Evolutionary conservation across 202 grass and related monocot genomes (phyloP), one percentile per base, ranked within the genome.

Genomic region (Zoysia matrella): DNA sequence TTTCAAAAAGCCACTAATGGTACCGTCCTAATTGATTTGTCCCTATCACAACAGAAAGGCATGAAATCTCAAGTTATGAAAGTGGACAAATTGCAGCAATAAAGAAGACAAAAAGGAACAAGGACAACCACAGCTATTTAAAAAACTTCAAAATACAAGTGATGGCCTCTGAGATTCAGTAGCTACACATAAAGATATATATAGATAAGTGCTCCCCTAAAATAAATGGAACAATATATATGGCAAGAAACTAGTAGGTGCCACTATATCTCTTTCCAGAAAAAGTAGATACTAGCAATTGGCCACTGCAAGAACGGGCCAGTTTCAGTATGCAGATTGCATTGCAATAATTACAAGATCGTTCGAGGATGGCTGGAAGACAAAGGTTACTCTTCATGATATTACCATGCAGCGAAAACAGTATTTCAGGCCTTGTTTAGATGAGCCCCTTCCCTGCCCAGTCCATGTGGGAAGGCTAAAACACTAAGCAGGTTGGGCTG

Each of bases 161-260:
- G 30, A 36, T 36, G 30, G 30, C 30, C 30, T 36, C 30, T 36
- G 30, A 36, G 30, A 36, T 36, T 36, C 30, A 36, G 30, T 36
- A 36, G 30, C 30, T 36, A 36, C 30, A 36, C 30, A 36, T 36
- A 36, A 36, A 36, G 30, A 36, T 36, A 36, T 36, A 36, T 36
- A 36, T 36, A 36, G 30, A 36, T 36, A 36, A 36, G 30, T 36
- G 30, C 30, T 36, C 30, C 30, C 30, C 30, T 36, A 36, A 36
- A 36, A 36, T 18, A 51, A 77, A 73, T 73, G 76, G 47, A 74
- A 62, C 66, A 77, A 64, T 70, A 80, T 70, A 54, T 72, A 69
- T 39, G 54, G 36, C 45, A 63, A 62, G 5, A 60, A 72, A 87
- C 47, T 71, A 82, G 47, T 40, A 63, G 63, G 36, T 9, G 69